Evolutionary conservation across 163 green algal species (phyloP).

Genomic region (Scenedesmus sp.): DNA sequence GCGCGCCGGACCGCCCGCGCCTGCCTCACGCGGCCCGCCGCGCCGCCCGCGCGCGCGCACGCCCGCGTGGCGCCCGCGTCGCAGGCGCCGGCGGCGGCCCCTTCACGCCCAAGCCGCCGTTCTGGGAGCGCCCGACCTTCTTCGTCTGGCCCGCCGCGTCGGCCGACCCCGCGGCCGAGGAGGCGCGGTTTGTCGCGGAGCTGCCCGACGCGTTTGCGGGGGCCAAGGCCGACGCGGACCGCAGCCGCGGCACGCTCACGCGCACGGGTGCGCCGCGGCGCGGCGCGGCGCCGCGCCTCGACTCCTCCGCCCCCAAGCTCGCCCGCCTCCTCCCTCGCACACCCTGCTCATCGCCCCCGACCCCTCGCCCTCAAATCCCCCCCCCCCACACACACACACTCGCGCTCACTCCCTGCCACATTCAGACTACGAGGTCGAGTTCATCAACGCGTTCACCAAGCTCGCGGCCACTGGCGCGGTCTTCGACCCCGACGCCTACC

Average conservation of each 20-base stretch:
- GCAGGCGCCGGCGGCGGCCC: slow-evolving; percentile 49
- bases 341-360: too few species aligned
- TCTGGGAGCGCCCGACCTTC: slow-evolving; percentile 77
- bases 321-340: too few species aligned
- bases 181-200: slow-evolving; percentile 51
- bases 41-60: too few species aligned
- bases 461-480: slow-evolving; percentile 71
- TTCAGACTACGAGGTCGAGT: slow-evolving; percentile 64
- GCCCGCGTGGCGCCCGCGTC: too few species aligned
- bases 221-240: slow-evolving; percentile 76
- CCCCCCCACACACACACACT: too few species aligned
- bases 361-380: too few species aligned
- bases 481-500: slow-evolving; percentile 73
- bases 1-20: too few species aligned
- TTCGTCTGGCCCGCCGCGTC: slow-evolving; percentile 65
- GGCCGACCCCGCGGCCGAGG: slow-evolving; percentile 54
- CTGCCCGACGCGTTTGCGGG: slow-evolving; percentile 50
- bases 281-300: background rate
- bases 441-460: slow-evolving; percentile 67
- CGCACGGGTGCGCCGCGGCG: slow-evolving; percentile 57
- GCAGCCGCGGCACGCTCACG: slow-evolving; percentile 69
- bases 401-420: too few species aligned
- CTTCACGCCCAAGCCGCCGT: slow-evolving; percentile 76
- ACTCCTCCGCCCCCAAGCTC: background rate
- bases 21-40: too few species aligned